Evolutionary conservation across 2,329 filamentous ascomycete species (phyloP).

Genomic region (Neonectria magnoliae): DNA sequence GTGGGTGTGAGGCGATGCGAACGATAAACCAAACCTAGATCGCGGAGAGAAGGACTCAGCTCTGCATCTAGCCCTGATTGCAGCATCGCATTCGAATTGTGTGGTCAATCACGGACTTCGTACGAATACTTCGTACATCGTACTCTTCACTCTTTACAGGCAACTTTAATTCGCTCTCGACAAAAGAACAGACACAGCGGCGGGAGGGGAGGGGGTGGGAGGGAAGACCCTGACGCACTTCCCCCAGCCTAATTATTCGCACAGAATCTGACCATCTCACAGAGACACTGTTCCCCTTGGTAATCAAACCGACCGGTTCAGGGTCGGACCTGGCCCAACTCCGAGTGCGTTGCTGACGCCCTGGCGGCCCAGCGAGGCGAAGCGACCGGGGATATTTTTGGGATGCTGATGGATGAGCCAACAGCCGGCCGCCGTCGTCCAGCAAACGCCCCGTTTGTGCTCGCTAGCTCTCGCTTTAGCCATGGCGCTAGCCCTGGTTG

Average conservation of each 20-base stretch:
- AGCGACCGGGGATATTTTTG: conserved; percentile 23
- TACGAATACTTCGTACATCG: too few relatives aligned
- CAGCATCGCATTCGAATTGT: not conserved
- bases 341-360: conserved; percentile 21
- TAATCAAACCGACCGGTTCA: conserved; percentile 18
- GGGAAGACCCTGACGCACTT: conserved; percentile 9
- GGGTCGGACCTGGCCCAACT: conserved; percentile 6
- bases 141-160: too few relatives aligned
- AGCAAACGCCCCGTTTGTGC: not conserved
- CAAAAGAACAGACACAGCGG: not conserved
- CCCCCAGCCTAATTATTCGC: not conserved
- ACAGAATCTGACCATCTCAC: conserved; percentile 8
- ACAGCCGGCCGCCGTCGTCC: not conserved
- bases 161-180: not conserved
- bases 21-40: not conserved
- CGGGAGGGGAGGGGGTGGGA: not conserved
- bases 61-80: not conserved
- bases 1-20: not conserved
- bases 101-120: not conserved
- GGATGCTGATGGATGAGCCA: conserved; percentile 3
- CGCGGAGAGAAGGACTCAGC: not conserved
- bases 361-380: conserved; percentile 2
- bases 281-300: conserved; percentile 15
- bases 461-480: not conserved
- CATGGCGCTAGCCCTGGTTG: conserved; percentile 2